Evolutionary conservation across 106 monocot genomes (phyloP).

Genomic region (Phalaenopsis equestris): DNA sequence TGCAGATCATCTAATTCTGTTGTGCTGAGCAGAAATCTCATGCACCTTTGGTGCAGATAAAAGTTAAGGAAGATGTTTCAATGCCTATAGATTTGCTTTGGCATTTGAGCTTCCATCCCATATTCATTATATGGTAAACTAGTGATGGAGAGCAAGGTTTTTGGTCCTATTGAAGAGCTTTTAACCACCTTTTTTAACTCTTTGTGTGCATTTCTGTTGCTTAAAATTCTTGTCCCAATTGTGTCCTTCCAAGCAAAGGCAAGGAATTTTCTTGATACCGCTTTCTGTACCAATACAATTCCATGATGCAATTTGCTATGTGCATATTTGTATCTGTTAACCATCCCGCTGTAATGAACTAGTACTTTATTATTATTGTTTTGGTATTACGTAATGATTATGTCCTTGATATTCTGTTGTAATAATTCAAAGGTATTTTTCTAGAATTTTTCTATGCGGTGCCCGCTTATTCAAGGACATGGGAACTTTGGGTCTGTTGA

Average conservation of each 20-base stretch:
- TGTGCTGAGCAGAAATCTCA: background rate
- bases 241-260: background rate
- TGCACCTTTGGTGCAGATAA: background rate
- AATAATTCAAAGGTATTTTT: slow-evolving; percentile 10
- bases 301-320: background rate
- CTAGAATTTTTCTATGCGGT: slow-evolving; percentile 85
- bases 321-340: background rate
- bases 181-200: background rate
- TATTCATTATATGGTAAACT: no score
- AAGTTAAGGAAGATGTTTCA: background rate
- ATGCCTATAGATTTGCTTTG: background rate
- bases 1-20: background rate
- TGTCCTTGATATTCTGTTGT: background rate
- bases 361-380: background rate
- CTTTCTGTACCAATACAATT: background rate
- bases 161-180: background rate
- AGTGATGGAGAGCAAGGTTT: background rate
- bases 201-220: background rate
- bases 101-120: background rate
- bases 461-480: slow-evolving; percentile 84
- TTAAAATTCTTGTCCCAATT: background rate
- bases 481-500: slow-evolving; percentile 99
- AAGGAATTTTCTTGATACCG: background rate
- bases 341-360: background rate
- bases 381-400: background rate